Evolutionary conservation across 495 filamentous ascomycete genomes (phyloP).

Genomic region (Penicillium atrosanguineum): DNA sequence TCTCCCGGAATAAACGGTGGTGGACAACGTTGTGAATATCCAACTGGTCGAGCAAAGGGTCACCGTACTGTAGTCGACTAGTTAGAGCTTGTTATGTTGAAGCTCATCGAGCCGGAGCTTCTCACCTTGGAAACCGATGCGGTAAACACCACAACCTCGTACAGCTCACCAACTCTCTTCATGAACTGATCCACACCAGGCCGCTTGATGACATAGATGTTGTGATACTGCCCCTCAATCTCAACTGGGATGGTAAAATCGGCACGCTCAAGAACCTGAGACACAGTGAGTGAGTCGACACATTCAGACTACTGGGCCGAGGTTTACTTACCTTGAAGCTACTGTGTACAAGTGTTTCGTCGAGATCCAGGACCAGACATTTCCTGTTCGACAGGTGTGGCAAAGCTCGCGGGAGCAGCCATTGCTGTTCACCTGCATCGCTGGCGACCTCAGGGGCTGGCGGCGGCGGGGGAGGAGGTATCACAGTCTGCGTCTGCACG

Average conservation of each 20-base stretch:
- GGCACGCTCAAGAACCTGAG: slow-evolving; percentile 91
- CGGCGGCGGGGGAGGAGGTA: slow-evolving; percentile 62
- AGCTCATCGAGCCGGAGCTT: background rate
- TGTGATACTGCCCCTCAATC: slow-evolving; percentile 98
- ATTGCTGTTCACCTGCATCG: slow-evolving; percentile 55
- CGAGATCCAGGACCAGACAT: slow-evolving; percentile 91
- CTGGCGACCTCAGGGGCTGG: slow-evolving; percentile 27
- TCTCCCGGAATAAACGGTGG: slow-evolving; percentile 94
- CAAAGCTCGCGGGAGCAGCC: slow-evolving; percentile 73
- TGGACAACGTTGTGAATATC: slow-evolving; percentile 98
- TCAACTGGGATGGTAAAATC: slow-evolving; percentile 99
- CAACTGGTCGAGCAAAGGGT: slow-evolving; percentile 92
- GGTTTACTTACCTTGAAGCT: slow-evolving; percentile 82
- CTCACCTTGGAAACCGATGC: slow-evolving; percentile 96
- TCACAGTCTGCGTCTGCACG: slow-evolving; percentile 36
- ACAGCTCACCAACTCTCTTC: slow-evolving; percentile 96
- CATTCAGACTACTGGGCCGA: background rate
- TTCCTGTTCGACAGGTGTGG: slow-evolving; percentile 82
- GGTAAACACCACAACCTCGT: slow-evolving; percentile 98
- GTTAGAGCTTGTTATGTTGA: slow-evolving; percentile 8
- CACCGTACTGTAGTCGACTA: slow-evolving; percentile 69
- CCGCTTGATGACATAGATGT: slow-evolving; percentile 98
- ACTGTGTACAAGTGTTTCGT: slow-evolving; percentile 98
- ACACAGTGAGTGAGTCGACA: slow-evolving; percentile 17
- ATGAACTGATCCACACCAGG: slow-evolving; percentile 98